These are phyloP conservation scores for Alternaria sp. DNA, from an alignment of 2,329 filamentous ascomycete species.

Conservation along the genomic window DNA sequence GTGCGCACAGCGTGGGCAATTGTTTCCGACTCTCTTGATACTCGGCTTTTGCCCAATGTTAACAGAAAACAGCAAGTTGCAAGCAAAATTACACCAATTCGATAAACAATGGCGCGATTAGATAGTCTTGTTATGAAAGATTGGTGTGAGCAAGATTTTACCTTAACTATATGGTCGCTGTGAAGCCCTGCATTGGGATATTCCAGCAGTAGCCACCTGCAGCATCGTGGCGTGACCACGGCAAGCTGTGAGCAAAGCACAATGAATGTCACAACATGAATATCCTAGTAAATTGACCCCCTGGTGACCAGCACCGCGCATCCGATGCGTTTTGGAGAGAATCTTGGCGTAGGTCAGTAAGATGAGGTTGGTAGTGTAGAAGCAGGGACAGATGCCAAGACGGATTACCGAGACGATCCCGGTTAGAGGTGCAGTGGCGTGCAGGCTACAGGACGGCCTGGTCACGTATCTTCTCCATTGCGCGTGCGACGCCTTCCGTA, in stretches of 20 bases:
- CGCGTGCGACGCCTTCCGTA: slow-evolving; percentile 24
- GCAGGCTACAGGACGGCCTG: slow-evolving; percentile 22
- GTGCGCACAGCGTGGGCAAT: background rate
- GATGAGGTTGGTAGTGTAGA: background rate
- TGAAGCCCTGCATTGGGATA: background rate
- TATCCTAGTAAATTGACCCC: accelerated
- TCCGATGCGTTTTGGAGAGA: background rate
- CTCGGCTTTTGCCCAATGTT: background rate
- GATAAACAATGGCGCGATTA: background rate
- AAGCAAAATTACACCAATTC: background rate
- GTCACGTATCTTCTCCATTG: slow-evolving; percentile 26
- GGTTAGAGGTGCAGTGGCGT: slow-evolving; percentile 32
- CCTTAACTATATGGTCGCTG: background rate
- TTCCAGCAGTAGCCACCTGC: background rate
- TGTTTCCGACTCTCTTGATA: background rate
- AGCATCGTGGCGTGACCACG: background rate
- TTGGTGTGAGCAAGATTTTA: background rate
- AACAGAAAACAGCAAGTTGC: background rate
- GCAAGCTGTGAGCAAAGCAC: background rate
- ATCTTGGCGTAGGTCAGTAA: background rate
- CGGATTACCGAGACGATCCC: slow-evolving; percentile 25
- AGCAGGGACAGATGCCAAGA: slow-evolving; percentile 13
- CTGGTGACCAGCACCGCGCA: background rate
- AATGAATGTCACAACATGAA: background rate
- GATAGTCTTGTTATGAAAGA: background rate